Evolutionary conservation across 495 filamentous ascomycete species (phyloP).

Genomic region (Pseudotulostoma volvatum): DNA sequence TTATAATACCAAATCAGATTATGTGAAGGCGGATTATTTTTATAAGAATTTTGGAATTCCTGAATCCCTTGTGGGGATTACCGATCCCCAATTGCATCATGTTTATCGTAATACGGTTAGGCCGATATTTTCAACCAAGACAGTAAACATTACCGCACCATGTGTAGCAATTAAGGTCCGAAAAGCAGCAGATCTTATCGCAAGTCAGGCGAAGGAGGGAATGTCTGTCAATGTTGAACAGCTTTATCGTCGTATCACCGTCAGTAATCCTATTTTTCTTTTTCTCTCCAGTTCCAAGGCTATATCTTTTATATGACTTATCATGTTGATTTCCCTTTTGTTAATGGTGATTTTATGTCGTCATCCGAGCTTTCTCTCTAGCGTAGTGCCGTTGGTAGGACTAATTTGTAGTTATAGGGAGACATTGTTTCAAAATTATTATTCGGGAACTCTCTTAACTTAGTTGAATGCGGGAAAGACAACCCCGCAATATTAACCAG

Average conservation of each 20-base stretch:
- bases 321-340: no score
- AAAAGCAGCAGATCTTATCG: background rate
- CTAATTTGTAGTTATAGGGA: no score
- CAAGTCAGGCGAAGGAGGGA: background rate
- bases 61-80: background rate
- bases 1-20: background rate
- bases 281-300: no score
- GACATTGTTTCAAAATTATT: no score
- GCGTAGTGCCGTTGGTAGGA: no score
- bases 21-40: background rate
- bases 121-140: background rate
- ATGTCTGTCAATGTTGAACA: background rate
- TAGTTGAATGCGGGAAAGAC: no score
- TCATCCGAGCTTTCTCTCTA: no score
- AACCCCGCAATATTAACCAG: no score
- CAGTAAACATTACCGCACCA: background rate
- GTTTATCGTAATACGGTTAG: background rate
- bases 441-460: no score
- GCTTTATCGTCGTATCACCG: background rate
- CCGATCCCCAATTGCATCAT: background rate
- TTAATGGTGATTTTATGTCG: no score
- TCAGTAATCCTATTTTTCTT: slow-evolving; percentile 1
- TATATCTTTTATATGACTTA: no score
- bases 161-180: background rate
- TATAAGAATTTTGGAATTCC: background rate